Evolutionary conservation across 1,284 basidiomycete genomes (phyloP).

Genomic region (Rugosomyces carneus): DNA sequence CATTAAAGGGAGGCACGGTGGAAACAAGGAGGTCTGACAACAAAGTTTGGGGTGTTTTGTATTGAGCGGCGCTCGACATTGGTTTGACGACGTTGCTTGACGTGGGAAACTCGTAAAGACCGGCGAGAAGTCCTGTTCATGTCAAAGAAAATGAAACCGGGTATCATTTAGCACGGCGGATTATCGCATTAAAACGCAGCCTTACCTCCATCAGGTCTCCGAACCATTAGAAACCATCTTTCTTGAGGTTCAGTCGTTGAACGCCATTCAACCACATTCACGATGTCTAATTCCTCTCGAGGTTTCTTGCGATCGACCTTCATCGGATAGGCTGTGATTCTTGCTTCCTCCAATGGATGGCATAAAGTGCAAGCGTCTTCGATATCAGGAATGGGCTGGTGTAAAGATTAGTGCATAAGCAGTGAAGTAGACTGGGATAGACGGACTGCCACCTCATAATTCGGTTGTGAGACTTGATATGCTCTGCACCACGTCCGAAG

Average conservation of each 20-base stretch:
- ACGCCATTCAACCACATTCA: conserved; percentile 82
- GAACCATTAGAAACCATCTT: conserved; percentile 69
- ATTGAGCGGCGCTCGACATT: conserved; percentile 27
- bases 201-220: conserved; percentile 79
- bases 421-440: background rate
- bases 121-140: conserved; percentile 75
- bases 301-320: conserved; percentile 79
- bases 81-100: conserved; percentile 40
- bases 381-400: conserved; percentile 42
- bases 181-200: background rate
- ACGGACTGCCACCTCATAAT: conserved; percentile 8
- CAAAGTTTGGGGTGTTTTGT: conserved; percentile 34
- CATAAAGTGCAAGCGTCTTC: conserved; percentile 76
- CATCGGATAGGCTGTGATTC: conserved; percentile 82
- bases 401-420: background rate
- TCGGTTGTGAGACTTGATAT: conserved; percentile 26
- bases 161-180: conserved; percentile 7
- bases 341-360: conserved; percentile 46
- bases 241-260: conserved; percentile 25
- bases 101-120: conserved; percentile 81
- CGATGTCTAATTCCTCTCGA: conserved; percentile 80
- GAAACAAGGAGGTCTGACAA: conserved; percentile 37
- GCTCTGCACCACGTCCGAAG: conserved; percentile 64
- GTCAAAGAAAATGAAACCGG: conserved; percentile 7
- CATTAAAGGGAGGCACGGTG: conserved; percentile 9